Evolutionary conservation across 2,329 filamentous ascomycete species (phyloP), one percentile per base, ranked within the genome.

Genomic region (Claviceps fusiformis): DNA sequence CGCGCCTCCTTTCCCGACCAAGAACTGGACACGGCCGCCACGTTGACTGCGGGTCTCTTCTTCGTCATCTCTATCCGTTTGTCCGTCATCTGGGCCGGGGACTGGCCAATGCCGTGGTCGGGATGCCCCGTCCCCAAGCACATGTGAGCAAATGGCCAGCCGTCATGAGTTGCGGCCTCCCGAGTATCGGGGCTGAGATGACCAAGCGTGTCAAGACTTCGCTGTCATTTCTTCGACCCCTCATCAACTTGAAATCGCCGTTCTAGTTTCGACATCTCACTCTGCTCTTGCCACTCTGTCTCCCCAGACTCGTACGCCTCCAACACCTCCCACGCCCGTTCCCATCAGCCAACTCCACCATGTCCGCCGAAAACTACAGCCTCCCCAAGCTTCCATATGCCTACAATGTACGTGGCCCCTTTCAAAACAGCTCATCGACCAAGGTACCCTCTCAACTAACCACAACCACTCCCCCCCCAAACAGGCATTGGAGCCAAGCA

Each of bases 401-500:
- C 56, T 87, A 87, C 67, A 71, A 87, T 78, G 85, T 87, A 70
- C 69, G 80, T 50, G 33, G 10, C 33, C 39, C 17, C n/a, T n/a
- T n/a, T n/a, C n/a, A n/a, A n/a, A 17, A 2, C 11, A 46, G 24
- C 13, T 31, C 43, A 24, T 29, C 56, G 52, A 58, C 59, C 57
- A 56, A 55, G 54, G 43, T 56, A 48, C 48, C 24, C 69, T 67
- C 33, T 47, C 37, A 39, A 35, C 39, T 9, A 9, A 39, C n/a
- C 24, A 9, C 24, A n/a, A n/a, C n/a, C n/a, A n/a, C n/a, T 15
- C n/a, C 47, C 11, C 31, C 47, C 50, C n/a, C 29, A 3, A 7
- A 8, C 59, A 86, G 81, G 85, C 84, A 39, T 74, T 88, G 52
- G 84, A 87, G 68, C 85, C 85, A 10, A 79, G 82, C 71, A 89